Percentiles rank a stretch among this genome's conserved stretches.
phyloP scores from a whole-genome alignment of 2,329 filamentous ascomycete genomes.

The Fusarium ambrosium region DNA sequence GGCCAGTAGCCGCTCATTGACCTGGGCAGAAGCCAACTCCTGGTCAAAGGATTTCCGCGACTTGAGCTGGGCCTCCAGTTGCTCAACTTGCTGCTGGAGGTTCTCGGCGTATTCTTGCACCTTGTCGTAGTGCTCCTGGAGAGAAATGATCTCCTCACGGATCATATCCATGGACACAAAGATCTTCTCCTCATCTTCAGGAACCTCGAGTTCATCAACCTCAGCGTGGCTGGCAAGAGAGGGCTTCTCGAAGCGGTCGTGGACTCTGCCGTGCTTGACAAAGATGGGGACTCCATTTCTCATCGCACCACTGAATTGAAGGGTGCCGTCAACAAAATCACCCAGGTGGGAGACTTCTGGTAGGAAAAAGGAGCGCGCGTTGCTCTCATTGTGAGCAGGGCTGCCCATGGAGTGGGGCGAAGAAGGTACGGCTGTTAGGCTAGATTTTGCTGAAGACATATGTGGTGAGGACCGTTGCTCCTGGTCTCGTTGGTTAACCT shows the following conservation, averaged over 20 bases:
- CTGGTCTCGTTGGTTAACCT: slow-evolving; percentile 34
- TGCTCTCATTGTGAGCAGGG: slow-evolving; percentile 56
- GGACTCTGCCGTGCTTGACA: slow-evolving; percentile 66
- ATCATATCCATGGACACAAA: slow-evolving; percentile 74
- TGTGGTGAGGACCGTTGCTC: slow-evolving; percentile 50
- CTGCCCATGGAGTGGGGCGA: slow-evolving; percentile 53
- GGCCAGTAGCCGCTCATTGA: slow-evolving; percentile 58
- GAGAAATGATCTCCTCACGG: slow-evolving; percentile 67
- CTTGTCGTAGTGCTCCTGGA: slow-evolving; percentile 69
- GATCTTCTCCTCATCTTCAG: slow-evolving; percentile 68
- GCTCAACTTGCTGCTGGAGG: slow-evolving; percentile 65
- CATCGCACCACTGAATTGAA: slow-evolving; percentile 64
- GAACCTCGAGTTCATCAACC: slow-evolving; percentile 64
- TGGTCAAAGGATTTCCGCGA: slow-evolving; percentile 59
- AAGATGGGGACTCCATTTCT: slow-evolving; percentile 69
- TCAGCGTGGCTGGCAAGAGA: slow-evolving; percentile 58
- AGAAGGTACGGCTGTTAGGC: slow-evolving; percentile 57
- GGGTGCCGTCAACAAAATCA: slow-evolving; percentile 68
- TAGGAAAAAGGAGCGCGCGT: slow-evolving; percentile 66
- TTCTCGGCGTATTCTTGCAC: slow-evolving; percentile 68
- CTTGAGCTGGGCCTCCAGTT: slow-evolving; percentile 63
- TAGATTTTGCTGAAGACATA: slow-evolving; percentile 57
- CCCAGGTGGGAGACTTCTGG: slow-evolving; percentile 68
- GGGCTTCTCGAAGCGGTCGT: slow-evolving; percentile 57
- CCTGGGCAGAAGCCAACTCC: slow-evolving; percentile 58